Conservation (phyloP, 2,329 filamentous ascomycete genomes). For the Fusarium papillatum region DNA sequence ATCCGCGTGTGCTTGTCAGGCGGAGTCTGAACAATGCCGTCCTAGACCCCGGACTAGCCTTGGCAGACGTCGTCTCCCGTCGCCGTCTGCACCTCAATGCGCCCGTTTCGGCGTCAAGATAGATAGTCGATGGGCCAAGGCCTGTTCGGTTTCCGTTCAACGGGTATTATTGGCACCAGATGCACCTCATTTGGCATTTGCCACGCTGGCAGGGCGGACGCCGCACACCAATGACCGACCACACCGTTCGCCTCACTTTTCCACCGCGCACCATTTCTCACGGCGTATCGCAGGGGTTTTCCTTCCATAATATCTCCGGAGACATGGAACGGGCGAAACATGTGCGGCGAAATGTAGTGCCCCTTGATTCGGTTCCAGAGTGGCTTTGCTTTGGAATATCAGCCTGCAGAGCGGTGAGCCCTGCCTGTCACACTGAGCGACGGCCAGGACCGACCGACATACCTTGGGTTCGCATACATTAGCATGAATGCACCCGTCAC, state of each 20-base stretch:
- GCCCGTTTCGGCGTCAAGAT: slow-evolving; percentile 17
- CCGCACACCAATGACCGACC: slow-evolving; percentile 43
- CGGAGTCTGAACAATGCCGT: not conserved
- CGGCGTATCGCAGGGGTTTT: slow-evolving; percentile 43
- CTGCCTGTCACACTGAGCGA: slow-evolving; percentile 36
- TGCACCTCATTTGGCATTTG: slow-evolving; percentile 42
- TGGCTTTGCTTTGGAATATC: slow-evolving; percentile 36
- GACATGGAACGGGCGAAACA: slow-evolving; percentile 41
- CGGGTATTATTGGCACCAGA: slow-evolving; percentile 31
- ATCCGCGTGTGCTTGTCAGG: not conserved
- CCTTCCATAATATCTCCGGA: slow-evolving; percentile 38
- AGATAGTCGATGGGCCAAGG: slow-evolving; percentile 12
- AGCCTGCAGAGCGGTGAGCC: slow-evolving; percentile 44
- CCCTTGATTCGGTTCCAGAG: slow-evolving; percentile 37
- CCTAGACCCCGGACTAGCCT: slow-evolving; percentile 15
- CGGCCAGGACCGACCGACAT: slow-evolving; percentile 38
- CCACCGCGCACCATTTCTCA: slow-evolving; percentile 27
- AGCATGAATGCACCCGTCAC: slow-evolving; percentile 38
- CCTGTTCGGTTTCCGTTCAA: slow-evolving; percentile 9
- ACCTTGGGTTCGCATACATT: slow-evolving; percentile 43
- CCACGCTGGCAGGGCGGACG: slow-evolving; percentile 47
- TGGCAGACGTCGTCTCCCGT: slow-evolving; percentile 17
- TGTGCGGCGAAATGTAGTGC: slow-evolving; percentile 35
- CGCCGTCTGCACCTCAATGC: slow-evolving; percentile 9
- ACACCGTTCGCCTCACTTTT: slow-evolving; percentile 48